These are phyloP conservation scores for Geotrichum carabidarum DNA, from an alignment of 1,139 yeast species.

Conservation along the genomic window DNA sequence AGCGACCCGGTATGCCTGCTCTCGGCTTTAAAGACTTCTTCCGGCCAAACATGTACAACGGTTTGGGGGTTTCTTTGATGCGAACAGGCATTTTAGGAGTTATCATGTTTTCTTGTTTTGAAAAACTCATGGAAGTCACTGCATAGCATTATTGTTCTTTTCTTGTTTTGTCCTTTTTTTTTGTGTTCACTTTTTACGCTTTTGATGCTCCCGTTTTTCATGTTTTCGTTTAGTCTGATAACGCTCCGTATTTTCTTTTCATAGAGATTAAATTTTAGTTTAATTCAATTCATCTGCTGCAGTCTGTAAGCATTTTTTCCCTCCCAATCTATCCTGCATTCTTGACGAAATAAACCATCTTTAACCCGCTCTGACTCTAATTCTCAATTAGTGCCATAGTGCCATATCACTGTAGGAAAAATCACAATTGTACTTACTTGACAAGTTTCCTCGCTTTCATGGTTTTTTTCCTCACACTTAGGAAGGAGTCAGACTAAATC, in stretches of 20 bases:
- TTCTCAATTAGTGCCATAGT: background rate
- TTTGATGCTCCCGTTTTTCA: background rate
- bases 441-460: too few species aligned
- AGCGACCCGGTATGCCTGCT: constrained; percentile 22
- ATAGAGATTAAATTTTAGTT: background rate
- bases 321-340: too few species aligned
- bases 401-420: background rate
- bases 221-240: background rate
- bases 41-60: constrained; percentile 56
- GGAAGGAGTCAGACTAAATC: too few species aligned
- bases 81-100: constrained; percentile 69
- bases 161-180: background rate
- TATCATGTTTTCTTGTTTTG: constrained; percentile 71
- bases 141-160: constrained; percentile 7
- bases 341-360: too few species aligned
- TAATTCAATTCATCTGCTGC: background rate
- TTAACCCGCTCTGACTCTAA: too few species aligned
- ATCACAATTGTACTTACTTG: too few species aligned
- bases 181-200: background rate
- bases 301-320: background rate
- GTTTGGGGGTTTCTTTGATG: constrained; percentile 66
- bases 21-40: constrained; percentile 26
- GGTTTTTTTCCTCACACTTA: too few species aligned
- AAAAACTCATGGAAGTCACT: constrained; percentile 41
- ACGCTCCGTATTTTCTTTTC: background rate